Base-by-base conservation (phyloP, 1,284 basidiomycete genomes). In the Cutaneotrichosporon daszewskae region DNA sequence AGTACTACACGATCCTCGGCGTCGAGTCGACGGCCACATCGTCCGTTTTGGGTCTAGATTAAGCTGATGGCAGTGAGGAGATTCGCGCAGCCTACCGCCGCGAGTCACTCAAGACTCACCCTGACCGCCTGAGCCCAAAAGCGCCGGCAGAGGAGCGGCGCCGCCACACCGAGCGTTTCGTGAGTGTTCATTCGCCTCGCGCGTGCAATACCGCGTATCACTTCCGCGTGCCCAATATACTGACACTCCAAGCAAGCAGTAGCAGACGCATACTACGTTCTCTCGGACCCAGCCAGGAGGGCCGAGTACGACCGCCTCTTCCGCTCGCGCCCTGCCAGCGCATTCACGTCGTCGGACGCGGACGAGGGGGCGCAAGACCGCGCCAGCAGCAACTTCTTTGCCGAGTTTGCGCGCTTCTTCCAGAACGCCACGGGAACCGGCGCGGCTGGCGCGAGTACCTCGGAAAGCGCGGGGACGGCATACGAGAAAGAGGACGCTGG, bases 201-300 rank as follows among this genome's bases (percentile, higher is more conserved):
- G n/a, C n/a, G n/a, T n/a, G n/a, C n/a, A n/a, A n/a, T n/a, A n/a
- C 14, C 32, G 11, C 17, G 9, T 17, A 9, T 33, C 32, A 8
- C 32, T 13, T 13, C 37, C 5, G 3, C 25, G 7, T 19, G 16
- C 5, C 36, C 27, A 7, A 7, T 7, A 16, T 17, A 12, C 29
- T 14, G 14, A 5, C 24, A 26, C 32, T 32, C 25, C 4, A 37
- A 69, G 32, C 62, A 88, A 85, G 82, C 83, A 12, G 83, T 96
- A 49, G 89, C 92, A 38, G 91, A 97, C 72, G 92, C 92, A 10
- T 96, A 96, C 74, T 97, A 91, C 67, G 87, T 95, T 8, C 79
- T 97, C 20, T 92, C 87, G 1, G 88, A 96, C 69, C 69, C 80
- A 2, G 58, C 54, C 14, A 75, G 81, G 32, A 76, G 90, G 40